These are phyloP conservation scores for Monascus ruber DNA, from an alignment of 2,329 filamentous ascomycete genomes.

Conservation along the genomic window DNA sequence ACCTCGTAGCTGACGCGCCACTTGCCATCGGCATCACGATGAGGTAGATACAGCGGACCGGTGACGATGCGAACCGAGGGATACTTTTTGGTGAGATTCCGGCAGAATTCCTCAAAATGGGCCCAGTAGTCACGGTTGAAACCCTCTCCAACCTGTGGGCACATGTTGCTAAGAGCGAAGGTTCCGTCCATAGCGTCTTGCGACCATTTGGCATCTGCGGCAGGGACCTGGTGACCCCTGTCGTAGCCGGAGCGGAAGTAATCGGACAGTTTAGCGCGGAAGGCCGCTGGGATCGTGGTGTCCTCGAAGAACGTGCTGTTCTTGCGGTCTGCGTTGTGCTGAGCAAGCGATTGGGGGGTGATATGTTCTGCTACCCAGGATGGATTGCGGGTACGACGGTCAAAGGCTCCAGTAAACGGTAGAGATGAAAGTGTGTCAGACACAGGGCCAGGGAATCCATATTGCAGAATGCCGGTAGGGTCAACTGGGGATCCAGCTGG, in stretches of 20 bases:
- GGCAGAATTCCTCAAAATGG: constrained; percentile 95
- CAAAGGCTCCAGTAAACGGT: constrained; percentile 76
- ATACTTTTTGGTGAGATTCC: constrained; percentile 67
- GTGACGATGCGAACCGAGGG: constrained; percentile 86
- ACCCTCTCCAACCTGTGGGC: constrained; percentile 91
- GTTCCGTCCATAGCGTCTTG: constrained; percentile 92
- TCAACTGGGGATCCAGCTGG: constrained; percentile 45
- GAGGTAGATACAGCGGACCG: constrained; percentile 84
- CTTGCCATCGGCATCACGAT: constrained; percentile 78
- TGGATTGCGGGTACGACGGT: constrained; percentile 82
- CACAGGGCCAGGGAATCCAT: constrained; percentile 85
- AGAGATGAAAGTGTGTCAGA: constrained; percentile 66
- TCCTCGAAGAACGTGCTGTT: constrained; percentile 79
- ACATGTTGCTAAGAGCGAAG: constrained; percentile 92
- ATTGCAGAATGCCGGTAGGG: constrained; percentile 66
- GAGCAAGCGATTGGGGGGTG: constrained; percentile 68
- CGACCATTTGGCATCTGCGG: constrained; percentile 91
- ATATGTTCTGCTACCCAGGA: constrained; percentile 96
- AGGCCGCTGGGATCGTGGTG: constrained; percentile 63
- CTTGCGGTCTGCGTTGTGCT: constrained; percentile 69
- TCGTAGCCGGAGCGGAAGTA: constrained; percentile 94
- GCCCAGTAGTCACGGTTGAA: constrained; percentile 99
- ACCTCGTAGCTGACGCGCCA: constrained; percentile 95
- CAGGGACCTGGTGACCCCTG: constrained; percentile 91
- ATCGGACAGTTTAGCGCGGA: constrained; percentile 82